Percentiles rank a stretch among this genome's conserved stretches.
These are phyloP conservation scores for Microascus cirrosus DNA, from an alignment of 2,329 filamentous ascomycete genomes.

Conservation along the genomic window DNA sequence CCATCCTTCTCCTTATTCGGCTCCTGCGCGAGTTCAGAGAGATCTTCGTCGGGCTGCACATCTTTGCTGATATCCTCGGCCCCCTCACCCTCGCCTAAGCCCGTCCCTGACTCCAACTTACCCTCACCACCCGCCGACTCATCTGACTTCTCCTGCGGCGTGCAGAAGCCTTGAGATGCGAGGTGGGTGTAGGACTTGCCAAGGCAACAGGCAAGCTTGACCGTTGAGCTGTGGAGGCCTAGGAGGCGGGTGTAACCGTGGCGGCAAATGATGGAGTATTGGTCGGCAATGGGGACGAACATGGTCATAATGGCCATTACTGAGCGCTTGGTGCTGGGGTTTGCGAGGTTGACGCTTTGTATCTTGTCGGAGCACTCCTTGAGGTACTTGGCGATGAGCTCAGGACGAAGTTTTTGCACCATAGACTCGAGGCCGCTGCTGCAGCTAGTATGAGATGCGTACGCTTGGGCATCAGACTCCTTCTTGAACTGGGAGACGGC, in stretches of 20 bases:
- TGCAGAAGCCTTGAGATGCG: slow-evolving; percentile 80
- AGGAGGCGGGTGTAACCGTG: slow-evolving; percentile 47
- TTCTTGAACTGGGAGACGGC: slow-evolving; percentile 64
- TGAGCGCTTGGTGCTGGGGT: slow-evolving; percentile 14
- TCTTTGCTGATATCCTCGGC: slow-evolving; percentile 98
- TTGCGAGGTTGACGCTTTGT: slow-evolving; percentile 18
- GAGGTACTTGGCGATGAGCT: slow-evolving; percentile 37
- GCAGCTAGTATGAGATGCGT: background rate
- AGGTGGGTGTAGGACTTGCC: slow-evolving; percentile 70
- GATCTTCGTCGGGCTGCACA: slow-evolving; percentile 83
- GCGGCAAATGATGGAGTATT: slow-evolving; percentile 55
- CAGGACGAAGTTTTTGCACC: slow-evolving; percentile 47
- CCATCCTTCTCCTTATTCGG: slow-evolving; percentile 52
- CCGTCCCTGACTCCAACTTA: slow-evolving; percentile 82
- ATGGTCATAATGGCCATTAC: slow-evolving; percentile 20
- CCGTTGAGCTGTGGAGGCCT: slow-evolving; percentile 57
- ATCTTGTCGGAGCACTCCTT: slow-evolving; percentile 24
- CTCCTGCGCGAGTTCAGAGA: slow-evolving; percentile 84
- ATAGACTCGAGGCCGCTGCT: slow-evolving; percentile 19
- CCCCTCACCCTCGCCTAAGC: slow-evolving; percentile 87
- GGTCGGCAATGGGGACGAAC: slow-evolving; percentile 58
- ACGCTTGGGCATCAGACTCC: slow-evolving; percentile 20
- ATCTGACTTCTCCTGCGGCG: slow-evolving; percentile 69
- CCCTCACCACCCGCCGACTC: slow-evolving; percentile 59
- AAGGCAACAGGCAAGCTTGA: slow-evolving; percentile 65